These are phyloP conservation scores for Silybum marianum DNA, from an alignment of 129 eudicot species.

Conservation along the genomic window DNA sequence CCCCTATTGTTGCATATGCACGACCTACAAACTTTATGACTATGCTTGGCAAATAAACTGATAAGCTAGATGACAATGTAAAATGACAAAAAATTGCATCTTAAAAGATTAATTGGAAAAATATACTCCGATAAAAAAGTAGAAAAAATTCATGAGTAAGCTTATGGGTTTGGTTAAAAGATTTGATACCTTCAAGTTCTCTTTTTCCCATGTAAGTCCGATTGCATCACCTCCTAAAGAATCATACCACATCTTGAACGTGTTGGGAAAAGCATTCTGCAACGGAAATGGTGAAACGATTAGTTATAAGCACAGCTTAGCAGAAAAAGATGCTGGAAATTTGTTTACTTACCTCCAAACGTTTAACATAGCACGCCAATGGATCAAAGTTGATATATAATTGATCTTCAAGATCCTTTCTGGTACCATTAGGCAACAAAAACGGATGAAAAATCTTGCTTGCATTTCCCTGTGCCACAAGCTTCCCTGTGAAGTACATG, in stretches of 20 bases:
- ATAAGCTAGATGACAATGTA: not conserved
- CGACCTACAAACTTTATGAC: not conserved
- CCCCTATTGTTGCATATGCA: not conserved
- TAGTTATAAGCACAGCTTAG: not conserved
- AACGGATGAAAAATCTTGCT: constrained; percentile 78
- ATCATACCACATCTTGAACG: constrained; percentile 91
- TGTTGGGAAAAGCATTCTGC: constrained; percentile 71
- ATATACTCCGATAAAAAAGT: not conserved
- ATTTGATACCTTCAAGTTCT: constrained; percentile 60
- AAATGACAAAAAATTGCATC: not conserved
- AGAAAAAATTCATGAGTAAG: not conserved
- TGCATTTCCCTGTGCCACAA: constrained; percentile 63
- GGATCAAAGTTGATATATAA: constrained; percentile 89
- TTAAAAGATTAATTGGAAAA: not conserved
- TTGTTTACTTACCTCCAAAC: constrained; percentile 61
- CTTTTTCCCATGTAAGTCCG: constrained; percentile 81
- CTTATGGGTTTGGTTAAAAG: not conserved
- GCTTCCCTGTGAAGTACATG: constrained; percentile 50
- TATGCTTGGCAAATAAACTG: too few relatives aligned
- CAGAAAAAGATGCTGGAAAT: not conserved
- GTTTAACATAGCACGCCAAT: constrained; percentile 54
- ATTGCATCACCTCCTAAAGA: constrained; percentile 88
- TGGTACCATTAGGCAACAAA: constrained; percentile 39
- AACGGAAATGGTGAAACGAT: not conserved
- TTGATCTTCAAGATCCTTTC: constrained; percentile 49